Evolutionary conservation across 805 yeast species (phyloP).

Genomic region (Candida oleophila): DNA sequence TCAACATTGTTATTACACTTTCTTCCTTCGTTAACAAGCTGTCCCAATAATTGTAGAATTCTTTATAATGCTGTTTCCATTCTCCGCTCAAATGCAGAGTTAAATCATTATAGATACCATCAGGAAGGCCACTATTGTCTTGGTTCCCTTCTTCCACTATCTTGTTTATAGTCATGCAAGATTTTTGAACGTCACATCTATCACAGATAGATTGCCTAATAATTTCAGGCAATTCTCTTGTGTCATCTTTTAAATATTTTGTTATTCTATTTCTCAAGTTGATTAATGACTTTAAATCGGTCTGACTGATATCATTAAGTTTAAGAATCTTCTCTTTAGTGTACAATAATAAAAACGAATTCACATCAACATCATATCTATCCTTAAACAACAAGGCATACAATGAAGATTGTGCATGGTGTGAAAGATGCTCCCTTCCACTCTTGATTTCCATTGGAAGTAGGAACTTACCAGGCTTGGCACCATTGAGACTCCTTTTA

Average conservation of each 20-base stretch:
- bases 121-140: constrained; percentile 51
- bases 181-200: constrained; percentile 51
- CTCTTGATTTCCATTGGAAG: constrained; percentile 91
- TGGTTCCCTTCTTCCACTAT: constrained; percentile 59
- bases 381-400: constrained; percentile 80
- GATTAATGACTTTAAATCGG: constrained; percentile 66
- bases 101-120: constrained; percentile 44
- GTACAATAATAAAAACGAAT: constrained; percentile 69
- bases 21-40: constrained; percentile 72
- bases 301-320: constrained; percentile 49
- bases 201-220: constrained; percentile 56
- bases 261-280: constrained; percentile 74
- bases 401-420: constrained; percentile 82
- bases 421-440: constrained; percentile 64
- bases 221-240: constrained; percentile 53
- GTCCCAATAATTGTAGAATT: constrained; percentile 75
- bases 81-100: constrained; percentile 49
- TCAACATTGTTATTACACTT: constrained; percentile 47
- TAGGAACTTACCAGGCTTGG: constrained; percentile 43
- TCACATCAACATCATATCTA: constrained; percentile 67
- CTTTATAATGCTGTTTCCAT: constrained; percentile 34
- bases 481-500: constrained; percentile 24
- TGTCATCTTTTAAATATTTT: constrained; percentile 50
- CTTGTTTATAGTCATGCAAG: constrained; percentile 66
- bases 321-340: constrained; percentile 59